Base-by-base conservation (phyloP, 2,329 filamentous ascomycete genomes). In the Elsinoe ampelina region DNA sequence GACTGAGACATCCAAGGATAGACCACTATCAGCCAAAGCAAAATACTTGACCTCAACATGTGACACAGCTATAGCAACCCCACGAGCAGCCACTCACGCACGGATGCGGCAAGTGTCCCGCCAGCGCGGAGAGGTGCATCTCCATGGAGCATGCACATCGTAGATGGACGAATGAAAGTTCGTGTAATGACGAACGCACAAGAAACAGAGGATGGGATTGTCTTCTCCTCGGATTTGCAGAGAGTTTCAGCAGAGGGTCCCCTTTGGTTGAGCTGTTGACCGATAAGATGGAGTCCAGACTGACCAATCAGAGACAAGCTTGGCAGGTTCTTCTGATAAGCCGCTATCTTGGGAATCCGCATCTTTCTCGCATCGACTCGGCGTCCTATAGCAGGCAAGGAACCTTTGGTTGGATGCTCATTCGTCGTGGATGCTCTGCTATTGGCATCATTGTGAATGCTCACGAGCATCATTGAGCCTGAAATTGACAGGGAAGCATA, bases 11-110 rank as follows among this genome's bases (percentile, higher is more conserved):
- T 30, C 26, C 26, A 30, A 30, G 26, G 26, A 30, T 30, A 30
- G 26, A 30, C 26, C 7, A 34, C 34, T 52, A 52, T 52, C 45
- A 19, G 45, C 45, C 32, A 11, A 34, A 50, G 34, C 48, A 38
- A 13, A 52, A 52, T 52, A 52, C 48, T 52, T 52, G 48, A 52
- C 48, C 48, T 35, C 48, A 52, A 52, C 34, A 22, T 38, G 48
- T 52, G 48, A 52, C 48, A 52, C 38, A 52, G 48, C 48, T 38
- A 52, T 52, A 52, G 34, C 48, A 45, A 32, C 26, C 36, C 48
- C 48, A 34, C 15, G 32, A 10, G 35, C 48, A 52, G 48, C 48
- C 48, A 52, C 34, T 20, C 48, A 38, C 15, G 48, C 48, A 52
- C 26, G 26, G 45, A 35, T n/a, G 12, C 45, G 45, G 26, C 22